Evolutionary conservation across 352 stramenopile species (phyloP).

Genomic region (Globisporangium iwayamae): DNA sequence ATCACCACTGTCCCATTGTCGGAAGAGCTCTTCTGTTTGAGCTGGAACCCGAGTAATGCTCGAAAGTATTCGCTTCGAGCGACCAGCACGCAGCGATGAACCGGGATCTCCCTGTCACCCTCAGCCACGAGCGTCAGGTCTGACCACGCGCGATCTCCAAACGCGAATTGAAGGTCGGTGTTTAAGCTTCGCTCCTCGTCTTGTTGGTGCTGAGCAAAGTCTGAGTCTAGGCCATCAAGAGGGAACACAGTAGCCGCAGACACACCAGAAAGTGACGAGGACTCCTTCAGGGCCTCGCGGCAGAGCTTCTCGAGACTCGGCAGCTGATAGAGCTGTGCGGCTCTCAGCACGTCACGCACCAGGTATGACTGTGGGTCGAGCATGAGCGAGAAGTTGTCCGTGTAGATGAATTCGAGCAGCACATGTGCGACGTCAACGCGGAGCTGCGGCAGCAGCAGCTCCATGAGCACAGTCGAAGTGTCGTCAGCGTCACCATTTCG

Average conservation of each 20-base stretch:
- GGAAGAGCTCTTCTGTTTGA: neutral
- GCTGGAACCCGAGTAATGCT: slow-evolving; percentile 40
- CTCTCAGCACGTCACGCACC: slow-evolving; percentile 52
- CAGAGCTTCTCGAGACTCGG: slow-evolving; percentile 40
- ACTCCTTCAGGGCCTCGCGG: slow-evolving; percentile 20
- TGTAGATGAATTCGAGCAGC: slow-evolving; percentile 75
- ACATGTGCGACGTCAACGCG: slow-evolving; percentile 48
- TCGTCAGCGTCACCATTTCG: neutral
- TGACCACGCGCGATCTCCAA: slow-evolving; percentile 41
- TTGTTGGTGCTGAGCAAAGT: neutral
- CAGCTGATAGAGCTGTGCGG: slow-evolving; percentile 41
- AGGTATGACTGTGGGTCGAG: slow-evolving; percentile 49
- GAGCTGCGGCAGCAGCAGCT: slow-evolving; percentile 48
- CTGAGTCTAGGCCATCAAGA: slow-evolving; percentile 7
- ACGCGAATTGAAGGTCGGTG: slow-evolving; percentile 43
- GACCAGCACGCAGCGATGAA: slow-evolving; percentile 60
- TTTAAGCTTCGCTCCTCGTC: slow-evolving; percentile 26
- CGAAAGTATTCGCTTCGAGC: slow-evolving; percentile 73
- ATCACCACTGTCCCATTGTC: slow-evolving; percentile 18
- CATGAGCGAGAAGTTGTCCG: slow-evolving; percentile 48
- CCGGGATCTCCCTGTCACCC: slow-evolving; percentile 27
- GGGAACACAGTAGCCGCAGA: neutral
- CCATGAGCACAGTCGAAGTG: slow-evolving; percentile 17
- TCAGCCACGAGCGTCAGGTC: slow-evolving; percentile 58
- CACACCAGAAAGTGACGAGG: slow-evolving; percentile 13